These are phyloP conservation scores for Hemileccinum rubropunctum DNA, from an alignment of 768 basidiomycete species.

Conservation along the genomic window DNA sequence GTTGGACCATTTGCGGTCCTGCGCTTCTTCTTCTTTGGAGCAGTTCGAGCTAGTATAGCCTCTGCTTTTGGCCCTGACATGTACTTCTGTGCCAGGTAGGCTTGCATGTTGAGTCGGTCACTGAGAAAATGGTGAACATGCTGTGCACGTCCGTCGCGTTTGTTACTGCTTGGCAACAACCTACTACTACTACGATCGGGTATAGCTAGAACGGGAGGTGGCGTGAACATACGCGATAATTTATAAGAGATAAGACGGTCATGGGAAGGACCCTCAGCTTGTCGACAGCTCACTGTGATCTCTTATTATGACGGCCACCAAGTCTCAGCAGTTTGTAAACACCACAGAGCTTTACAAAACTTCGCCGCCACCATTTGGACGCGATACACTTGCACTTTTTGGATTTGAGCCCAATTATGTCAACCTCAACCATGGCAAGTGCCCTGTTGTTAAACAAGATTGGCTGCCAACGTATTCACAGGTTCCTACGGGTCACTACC, in stretches of 20 bases:
- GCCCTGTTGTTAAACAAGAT: neutral
- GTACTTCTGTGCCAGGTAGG: slow-evolving; percentile 88
- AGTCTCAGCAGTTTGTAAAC: neutral
- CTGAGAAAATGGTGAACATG: neutral
- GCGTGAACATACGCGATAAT: neutral
- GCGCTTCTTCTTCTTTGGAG: slow-evolving; percentile 63
- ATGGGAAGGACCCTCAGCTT: no score
- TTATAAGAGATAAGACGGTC: no score
- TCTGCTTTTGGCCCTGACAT: slow-evolving; percentile 98
- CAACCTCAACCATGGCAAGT: slow-evolving; percentile 63
- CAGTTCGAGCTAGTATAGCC: slow-evolving; percentile 75
- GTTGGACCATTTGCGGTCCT: slow-evolving; percentile 40
- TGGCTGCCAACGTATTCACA: slow-evolving; percentile 16
- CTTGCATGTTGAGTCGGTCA: slow-evolving; percentile 47
- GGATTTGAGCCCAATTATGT: slow-evolving; percentile 56
- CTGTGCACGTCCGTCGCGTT: no score
- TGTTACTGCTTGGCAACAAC: no score
- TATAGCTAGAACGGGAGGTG: no score
- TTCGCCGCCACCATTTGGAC: slow-evolving; percentile 51
- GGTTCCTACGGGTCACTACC: slow-evolving; percentile 62
- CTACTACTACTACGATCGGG: no score
- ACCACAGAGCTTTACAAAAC: slow-evolving; percentile 21
- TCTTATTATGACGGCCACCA: slow-evolving; percentile 4
- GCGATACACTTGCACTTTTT: slow-evolving; percentile 50
- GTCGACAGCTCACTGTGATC: no score